These are phyloP conservation scores for Polysphondylium violaceum DNA, from an alignment of 78 protist genomes.

Conservation along the genomic window DNA sequence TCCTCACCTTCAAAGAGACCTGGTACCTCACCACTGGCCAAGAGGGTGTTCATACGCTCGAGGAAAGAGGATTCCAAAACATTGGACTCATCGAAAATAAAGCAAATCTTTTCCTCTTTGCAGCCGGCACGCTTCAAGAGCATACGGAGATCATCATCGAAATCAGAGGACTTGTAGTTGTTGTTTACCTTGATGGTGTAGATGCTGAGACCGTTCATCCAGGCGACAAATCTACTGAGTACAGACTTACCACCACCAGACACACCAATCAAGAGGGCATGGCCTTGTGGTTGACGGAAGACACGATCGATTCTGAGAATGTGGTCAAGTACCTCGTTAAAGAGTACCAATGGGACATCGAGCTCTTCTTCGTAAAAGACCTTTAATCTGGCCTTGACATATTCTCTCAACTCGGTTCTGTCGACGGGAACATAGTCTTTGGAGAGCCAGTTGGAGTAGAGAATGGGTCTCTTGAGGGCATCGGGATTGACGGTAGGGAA, in stretches of 20 bases:
- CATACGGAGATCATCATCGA: conserved; percentile 96
- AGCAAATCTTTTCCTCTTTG: conserved; percentile 95
- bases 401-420: conserved; percentile 86
- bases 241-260: conserved; percentile 97
- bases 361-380: conserved; percentile 96
- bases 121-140: conserved; percentile 95
- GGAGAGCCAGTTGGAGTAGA: conserved; percentile 94
- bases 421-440: conserved; percentile 88
- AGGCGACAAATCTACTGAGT: conserved; percentile 93
- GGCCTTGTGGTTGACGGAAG: conserved; percentile 97
- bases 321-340: conserved; percentile 96
- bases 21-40: conserved; percentile 97
- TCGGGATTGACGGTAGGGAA: conserved; percentile 82
- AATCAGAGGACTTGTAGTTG: conserved; percentile 92
- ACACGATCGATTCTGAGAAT: conserved; percentile 97
- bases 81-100: conserved; percentile 98
- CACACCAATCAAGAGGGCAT: conserved; percentile 94
- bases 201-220: conserved; percentile 89
- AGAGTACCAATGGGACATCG: conserved; percentile 95
- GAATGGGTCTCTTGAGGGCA: conserved; percentile 93
- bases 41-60: conserved; percentile 98
- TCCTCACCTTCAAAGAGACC: conserved; percentile 99
- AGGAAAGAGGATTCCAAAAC: conserved; percentile 95
- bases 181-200: conserved; percentile 89
- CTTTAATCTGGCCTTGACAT: conserved; percentile 89